Evolutionary conservation across 805 yeast genomes (phyloP), one percentile per base, ranked within the genome.

Genomic region (Sungouiozyma intestinalis): DNA sequence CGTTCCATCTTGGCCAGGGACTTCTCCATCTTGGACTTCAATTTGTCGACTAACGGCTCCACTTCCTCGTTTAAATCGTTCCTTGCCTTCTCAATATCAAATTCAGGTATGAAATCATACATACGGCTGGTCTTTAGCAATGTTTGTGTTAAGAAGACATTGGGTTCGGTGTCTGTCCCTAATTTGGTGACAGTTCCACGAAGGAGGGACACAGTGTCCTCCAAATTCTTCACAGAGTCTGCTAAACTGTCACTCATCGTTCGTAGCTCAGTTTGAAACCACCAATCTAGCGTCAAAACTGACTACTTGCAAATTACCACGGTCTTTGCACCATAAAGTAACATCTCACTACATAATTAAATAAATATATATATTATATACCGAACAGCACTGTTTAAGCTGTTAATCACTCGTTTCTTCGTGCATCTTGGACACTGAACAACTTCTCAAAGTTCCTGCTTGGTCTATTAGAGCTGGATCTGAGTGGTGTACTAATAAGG

Each of bases 81-180:
- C 32, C 55, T 54, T 1, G 65, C 63, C 33, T 56, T 44, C 38
- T 59, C 60, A 20, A 61, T 57, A 36, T 61, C 65, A 41, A 57
- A 61, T 24, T 58, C 64, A 13, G 64, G 54, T 13, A 58, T 51
- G 27, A 61, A 46, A 39, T 54, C 57, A 38, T 54, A 58, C 6
- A 53, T 57, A 38, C 60, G 51, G 31, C 48, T 51, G 2, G 54
- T 50, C 42, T 54, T 52, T 13, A 60, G 42, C 50, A 57, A 46
- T 8, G 48, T 52, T 16, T 43, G 45, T 0, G 59, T 51, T 24
- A 60, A 41, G 27, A 49, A 46, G 18, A 46, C 50, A 37, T 54
- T 56, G 13, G 51, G 44, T 31, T 46, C 43, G 4, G 57, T 46
- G 20, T 51, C 45, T 6, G 27, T 40, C 35, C 49, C 42, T 33